Percentiles rank a stretch among this genome's conserved stretches.
These are phyloP conservation scores for Endogone sp. DNA, from an alignment of 192 early-diverging fungal species.

Conservation along the genomic window DNA sequence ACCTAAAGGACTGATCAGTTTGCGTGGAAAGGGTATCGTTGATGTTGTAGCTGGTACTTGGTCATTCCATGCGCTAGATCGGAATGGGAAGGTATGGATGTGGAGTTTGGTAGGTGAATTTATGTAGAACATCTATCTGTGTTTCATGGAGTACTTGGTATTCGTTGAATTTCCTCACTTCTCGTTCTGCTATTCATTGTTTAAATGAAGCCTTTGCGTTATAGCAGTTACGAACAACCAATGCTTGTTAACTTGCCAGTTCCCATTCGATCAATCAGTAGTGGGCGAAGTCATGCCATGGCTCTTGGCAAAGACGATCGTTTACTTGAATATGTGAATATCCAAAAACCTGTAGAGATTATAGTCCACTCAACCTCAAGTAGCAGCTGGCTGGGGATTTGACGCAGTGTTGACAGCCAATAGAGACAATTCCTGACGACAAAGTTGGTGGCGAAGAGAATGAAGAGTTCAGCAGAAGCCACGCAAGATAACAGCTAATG, in stretches of 20 bases:
- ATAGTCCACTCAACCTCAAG: background rate
- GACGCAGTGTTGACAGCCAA: background rate
- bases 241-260: conserved; percentile 7
- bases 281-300: conserved; percentile 27
- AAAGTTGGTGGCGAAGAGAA: no score
- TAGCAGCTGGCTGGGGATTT: background rate
- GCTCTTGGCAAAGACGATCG: conserved; percentile 12
- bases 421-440: no score
- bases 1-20: conserved; percentile 14
- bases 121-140: background rate
- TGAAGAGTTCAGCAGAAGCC: no score
- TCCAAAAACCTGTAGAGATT: background rate
- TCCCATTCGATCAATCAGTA: conserved; percentile 11
- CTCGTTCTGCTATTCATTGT: background rate
- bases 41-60: conserved; percentile 29
- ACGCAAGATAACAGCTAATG: no score
- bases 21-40: conserved; percentile 24
- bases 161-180: background rate
- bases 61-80: conserved; percentile 32
- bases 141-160: background rate
- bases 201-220: background rate
- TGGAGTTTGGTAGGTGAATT: conserved; percentile 2
- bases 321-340: conserved; percentile 25
- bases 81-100: conserved; percentile 21
- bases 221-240: background rate